Conservation (phyloP, 768 basidiomycete species). For the Suillus fuscotomentosus region DNA sequence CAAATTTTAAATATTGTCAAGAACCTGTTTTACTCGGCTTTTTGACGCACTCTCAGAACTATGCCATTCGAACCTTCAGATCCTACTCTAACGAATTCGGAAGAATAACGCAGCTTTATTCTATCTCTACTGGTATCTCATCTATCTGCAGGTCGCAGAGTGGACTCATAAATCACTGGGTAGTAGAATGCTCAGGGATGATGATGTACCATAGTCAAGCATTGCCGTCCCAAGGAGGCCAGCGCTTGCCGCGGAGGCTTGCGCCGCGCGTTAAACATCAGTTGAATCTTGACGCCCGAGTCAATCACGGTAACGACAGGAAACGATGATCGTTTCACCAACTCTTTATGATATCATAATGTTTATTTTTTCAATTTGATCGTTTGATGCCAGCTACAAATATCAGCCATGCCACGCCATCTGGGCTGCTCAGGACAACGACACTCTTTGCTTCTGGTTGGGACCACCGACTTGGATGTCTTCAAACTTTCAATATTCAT, state of each 20-base stretch:
- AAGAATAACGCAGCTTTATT: not conserved
- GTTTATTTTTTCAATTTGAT: not conserved
- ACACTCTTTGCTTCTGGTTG: not conserved
- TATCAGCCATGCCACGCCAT: not conserved
- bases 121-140: not conserved
- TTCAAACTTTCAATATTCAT: not conserved
- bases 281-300: not conserved
- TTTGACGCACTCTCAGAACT: not conserved
- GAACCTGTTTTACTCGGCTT: too few species aligned
- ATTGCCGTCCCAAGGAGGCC: not conserved
- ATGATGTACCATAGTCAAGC: not conserved
- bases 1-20: too few species aligned
- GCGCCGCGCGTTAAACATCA: not conserved
- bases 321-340: not conserved
- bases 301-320: not conserved
- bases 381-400: not conserved
- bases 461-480: not conserved
- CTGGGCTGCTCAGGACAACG: not conserved
- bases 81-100: too few species aligned
- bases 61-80: too few species aligned
- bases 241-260: not conserved
- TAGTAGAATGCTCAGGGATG: not conserved
- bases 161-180: not conserved
- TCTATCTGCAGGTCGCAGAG: not conserved
- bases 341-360: not conserved